Evolutionary conservation across 306 rosid genomes (phyloP).

Genomic region (Quillaja saponaria): DNA sequence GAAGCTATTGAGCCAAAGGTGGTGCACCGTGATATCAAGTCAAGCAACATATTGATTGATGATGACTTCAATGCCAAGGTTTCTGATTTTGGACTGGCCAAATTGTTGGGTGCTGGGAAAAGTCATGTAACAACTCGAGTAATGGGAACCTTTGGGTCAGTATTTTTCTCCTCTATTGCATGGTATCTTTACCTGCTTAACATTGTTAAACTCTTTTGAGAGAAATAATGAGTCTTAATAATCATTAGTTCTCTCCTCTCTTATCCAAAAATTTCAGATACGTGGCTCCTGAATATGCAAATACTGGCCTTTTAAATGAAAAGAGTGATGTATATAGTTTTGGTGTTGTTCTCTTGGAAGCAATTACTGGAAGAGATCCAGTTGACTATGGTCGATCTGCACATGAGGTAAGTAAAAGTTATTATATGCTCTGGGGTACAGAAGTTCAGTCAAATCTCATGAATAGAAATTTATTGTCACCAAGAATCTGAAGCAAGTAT

Average conservation of each 20-base stretch:
- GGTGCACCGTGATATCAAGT: slow-evolving; percentile 85
- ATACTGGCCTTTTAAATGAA: slow-evolving; percentile 85
- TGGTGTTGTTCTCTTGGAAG: slow-evolving; percentile 83
- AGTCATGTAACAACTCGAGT: slow-evolving; percentile 95
- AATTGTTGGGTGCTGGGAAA: slow-evolving; percentile 85
- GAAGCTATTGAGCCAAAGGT: slow-evolving; percentile 97
- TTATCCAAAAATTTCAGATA: slow-evolving; percentile 46
- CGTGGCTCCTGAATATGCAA: slow-evolving; percentile 95
- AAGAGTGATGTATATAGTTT: slow-evolving; percentile 94
- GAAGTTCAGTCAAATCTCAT: no score
- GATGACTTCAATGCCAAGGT: slow-evolving; percentile 92
- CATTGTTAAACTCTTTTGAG: slow-evolving; percentile 13
- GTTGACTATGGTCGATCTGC: slow-evolving; percentile 86
- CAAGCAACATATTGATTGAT: slow-evolving; percentile 90
- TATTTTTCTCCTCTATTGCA: slow-evolving; percentile 20
- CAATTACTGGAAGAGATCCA: slow-evolving; percentile 90
- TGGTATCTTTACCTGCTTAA: slow-evolving; percentile 1
- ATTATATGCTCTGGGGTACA: no score
- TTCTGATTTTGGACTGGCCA: slow-evolving; percentile 93
- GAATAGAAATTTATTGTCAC: no score
- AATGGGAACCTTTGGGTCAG: slow-evolving; percentile 97
- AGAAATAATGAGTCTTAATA: slow-evolving; percentile 2
- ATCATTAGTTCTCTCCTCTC: not conserved
- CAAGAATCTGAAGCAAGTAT: no score
- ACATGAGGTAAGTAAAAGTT: slow-evolving; percentile 60